Base-by-base conservation (phyloP, 306 rosid genomes). In the Vigna reflexopilosa region DNA sequence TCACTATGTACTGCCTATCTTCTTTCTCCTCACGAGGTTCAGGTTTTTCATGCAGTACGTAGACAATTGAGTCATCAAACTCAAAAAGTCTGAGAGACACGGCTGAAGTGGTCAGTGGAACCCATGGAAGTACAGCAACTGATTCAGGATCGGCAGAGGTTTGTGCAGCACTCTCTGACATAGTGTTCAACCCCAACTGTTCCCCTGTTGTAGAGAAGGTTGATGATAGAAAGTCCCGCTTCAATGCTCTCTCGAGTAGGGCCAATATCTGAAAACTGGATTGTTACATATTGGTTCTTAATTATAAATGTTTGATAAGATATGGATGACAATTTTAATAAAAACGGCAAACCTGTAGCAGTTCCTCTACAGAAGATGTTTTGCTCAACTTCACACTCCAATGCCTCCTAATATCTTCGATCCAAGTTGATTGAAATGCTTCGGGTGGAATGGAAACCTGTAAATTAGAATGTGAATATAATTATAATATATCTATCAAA, bases 91-190 rank as follows among this genome's bases (percentile, higher is more conserved):
- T 86, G 49, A 95, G 80, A 80, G 89, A 86, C 84, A 91, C 88
- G 72, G 99, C 99, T 49, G 98, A 82, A 65, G 86, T 81, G 56
- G 96, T 95, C 83, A 81, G 88, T 34, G 99, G 99, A 65, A 95
- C 83, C 99, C 99, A 95, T 67, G 99, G 99, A 82, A 95, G 92
- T 47, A 87, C 74, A 70, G 84, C 70, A 76, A 89, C 79, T 6
- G 93, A 82, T 32, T 86, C 88, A 30, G 77, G 71, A 81, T 85
- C 90, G 7, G 76, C 65, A 50, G 69, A 80, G 62, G 84, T 78
- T 80, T n/a, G 77, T 44, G 71, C 75, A 73, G 86, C 78, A 83
- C 36, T 76, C 48, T 77, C 83, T 0, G 80, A 74, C 81, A 72
- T 74, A 56, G 82, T 82, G 76, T 80, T 67, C 67, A 87, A 77